Evolutionary conservation across 495 filamentous ascomycete species (phyloP), one percentile per base, ranked within the genome.

Genomic region (Penicillium pancosmium): DNA sequence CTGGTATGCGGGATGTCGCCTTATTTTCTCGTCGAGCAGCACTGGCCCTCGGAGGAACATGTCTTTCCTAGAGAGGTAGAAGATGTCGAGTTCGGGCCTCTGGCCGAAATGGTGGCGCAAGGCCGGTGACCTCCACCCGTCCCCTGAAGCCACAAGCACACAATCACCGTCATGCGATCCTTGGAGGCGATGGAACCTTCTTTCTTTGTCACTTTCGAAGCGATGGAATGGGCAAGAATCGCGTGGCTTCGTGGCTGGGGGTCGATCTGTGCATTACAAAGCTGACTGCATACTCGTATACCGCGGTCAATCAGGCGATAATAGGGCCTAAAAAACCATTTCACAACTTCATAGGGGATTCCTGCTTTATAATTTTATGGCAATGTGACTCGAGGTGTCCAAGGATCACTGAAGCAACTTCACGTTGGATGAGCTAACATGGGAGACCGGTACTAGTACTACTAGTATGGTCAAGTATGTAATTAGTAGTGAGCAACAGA

Each of bases 211-310:
- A 12, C 5, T 44, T 44, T 44, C 9, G 35, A 54, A 21, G 21
- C 8, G 35, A 36, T 21, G 34, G 31, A 36, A 52, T 19, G 15
- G 34, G 38, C 15, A 50, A 18, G 19, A 57, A 5, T 21, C 35
- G 54, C 35, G 19, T 10, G 21, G 27, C 38, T 9, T 12, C 11
- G 46, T 48, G 46, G 46, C 46, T 23, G 46, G n/a, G 16, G 15
- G 4, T 31, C 31, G 44, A 56, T 49, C 25, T 55, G 51, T 62
- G 55, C 35, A 54, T 60, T 63, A 9, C 12, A 44, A 56, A 46
- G 34, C 41, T 49, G 54, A 34, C 61, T 43, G 61, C 52, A 63
- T 52, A 23, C 54, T 61, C 59, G 59, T 61, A 61, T 61, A 61
- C 5, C 3, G 10, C 49, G 27, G 12, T 51, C 27, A 51, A 51